Evolutionary conservation across 805 yeast genomes (phyloP).

Genomic region (Ogataea trehaloabstinens): DNA sequence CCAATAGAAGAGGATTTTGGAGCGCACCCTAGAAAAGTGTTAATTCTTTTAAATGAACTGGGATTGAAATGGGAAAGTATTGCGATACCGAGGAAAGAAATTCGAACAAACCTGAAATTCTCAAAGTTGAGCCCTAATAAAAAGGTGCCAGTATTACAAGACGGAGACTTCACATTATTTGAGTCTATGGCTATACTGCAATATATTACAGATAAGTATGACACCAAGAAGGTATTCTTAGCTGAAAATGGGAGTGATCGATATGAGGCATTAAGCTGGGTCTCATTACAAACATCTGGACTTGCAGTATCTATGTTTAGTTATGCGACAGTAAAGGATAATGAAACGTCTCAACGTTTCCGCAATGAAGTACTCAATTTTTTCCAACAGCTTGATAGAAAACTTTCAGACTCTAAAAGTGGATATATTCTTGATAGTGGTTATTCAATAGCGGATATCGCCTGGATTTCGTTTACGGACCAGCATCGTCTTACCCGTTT

Average conservation of each 20-base stretch:
- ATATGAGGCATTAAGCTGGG: constrained; percentile 2
- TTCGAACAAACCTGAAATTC: constrained; percentile 2
- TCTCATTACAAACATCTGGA: constrained; percentile 2
- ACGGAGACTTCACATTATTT: neutral
- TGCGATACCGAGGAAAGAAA: neutral
- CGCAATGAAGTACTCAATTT: neutral
- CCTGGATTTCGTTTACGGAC: constrained; percentile 4
- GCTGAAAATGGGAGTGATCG: neutral
- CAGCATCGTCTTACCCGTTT: constrained; percentile 1
- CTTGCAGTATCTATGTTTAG: neutral
- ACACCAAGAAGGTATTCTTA: constrained; percentile 2
- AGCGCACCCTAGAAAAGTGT: constrained; percentile 4
- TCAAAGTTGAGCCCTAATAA: constrained; percentile 1
- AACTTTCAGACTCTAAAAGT: constrained; percentile 2
- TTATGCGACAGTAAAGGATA: neutral
- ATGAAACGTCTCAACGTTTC: neutral
- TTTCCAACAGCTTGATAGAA: neutral
- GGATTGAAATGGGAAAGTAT: neutral
- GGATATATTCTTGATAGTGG: constrained; percentile 4
- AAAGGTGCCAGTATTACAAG: constrained; percentile 2
- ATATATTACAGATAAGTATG: constrained; percentile 4
- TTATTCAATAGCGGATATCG: constrained; percentile 4
- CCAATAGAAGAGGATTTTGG: constrained; percentile 4
- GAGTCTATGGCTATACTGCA: constrained; percentile 4
- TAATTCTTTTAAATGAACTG: constrained; percentile 4